Conservation (phyloP, 371 early-diverging fungal genomes). For the Polyrhizophydium stewartii region DNA sequence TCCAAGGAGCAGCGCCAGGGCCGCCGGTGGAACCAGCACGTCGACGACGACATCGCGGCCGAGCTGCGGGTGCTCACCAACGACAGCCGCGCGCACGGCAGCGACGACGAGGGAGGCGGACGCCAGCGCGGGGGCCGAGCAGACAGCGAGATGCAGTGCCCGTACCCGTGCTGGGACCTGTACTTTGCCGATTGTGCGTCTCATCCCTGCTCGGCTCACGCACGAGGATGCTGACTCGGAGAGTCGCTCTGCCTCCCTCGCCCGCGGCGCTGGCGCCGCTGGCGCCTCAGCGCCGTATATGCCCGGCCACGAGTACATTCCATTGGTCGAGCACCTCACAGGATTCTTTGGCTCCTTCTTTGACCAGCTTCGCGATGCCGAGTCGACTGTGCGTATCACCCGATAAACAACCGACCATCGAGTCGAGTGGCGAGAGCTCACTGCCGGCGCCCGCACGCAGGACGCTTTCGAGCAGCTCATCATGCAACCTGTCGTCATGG, state of each 20-base stretch:
- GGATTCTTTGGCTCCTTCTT: slow-evolving; percentile 7
- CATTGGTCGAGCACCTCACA: slow-evolving; percentile 1
- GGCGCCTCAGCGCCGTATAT: slow-evolving; percentile 3
- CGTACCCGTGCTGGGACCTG: slow-evolving; percentile 1
- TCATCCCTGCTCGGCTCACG: too few relatives aligned
- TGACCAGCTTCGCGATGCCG: background rate
- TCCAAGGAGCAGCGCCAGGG: background rate
- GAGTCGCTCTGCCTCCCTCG: too few relatives aligned
- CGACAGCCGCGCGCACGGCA: background rate
- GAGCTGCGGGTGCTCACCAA: background rate
- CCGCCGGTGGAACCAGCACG: background rate
- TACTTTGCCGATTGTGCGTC: background rate
- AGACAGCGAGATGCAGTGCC: background rate
- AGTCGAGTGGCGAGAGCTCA: too few relatives aligned
- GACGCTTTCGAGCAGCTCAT: background rate
- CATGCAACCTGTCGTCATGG: background rate
- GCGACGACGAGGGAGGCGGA: background rate
- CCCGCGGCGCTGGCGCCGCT: too few relatives aligned
- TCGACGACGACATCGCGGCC: background rate
- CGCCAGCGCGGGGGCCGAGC: background rate
- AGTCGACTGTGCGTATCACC: background rate
- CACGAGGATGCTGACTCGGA: too few relatives aligned
- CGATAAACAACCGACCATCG: background rate
- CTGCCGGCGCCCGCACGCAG: background rate
- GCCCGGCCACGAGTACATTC: background rate